A percentile compares a stretch with the other conserved stretches of the same genome.
phyloP scores from a whole-genome alignment of 805 yeast species.

The Komagataella phaffii region DNA sequence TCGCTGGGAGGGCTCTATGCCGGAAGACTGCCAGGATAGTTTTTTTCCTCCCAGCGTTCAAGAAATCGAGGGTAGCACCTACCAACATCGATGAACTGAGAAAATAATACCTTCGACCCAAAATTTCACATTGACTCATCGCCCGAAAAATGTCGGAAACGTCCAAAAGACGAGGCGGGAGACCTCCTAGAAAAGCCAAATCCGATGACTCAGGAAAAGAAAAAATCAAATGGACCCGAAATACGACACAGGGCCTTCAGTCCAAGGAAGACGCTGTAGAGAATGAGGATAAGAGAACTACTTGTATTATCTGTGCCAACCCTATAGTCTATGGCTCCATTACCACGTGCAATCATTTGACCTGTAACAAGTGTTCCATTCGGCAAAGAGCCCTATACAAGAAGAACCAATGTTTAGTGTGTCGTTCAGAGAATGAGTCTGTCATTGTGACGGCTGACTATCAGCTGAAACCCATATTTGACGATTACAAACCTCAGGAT shows the following conservation, averaged over 20 bases:
- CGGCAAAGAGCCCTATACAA: conserved; percentile 72
- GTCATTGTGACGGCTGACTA: conserved; percentile 39
- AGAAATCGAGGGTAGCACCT: neutral
- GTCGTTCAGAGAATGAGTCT: conserved; percentile 56
- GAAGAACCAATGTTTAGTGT: conserved; percentile 66
- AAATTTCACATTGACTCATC: neutral
- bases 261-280: neutral
- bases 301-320: conserved; percentile 65
- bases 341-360: conserved; percentile 73
- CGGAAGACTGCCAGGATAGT: neutral
- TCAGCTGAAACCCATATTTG: conserved; percentile 20
- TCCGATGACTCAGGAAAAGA: neutral
- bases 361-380: conserved; percentile 74
- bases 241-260: neutral
- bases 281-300: neutral
- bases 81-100: neutral
- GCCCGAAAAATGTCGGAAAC: neutral
- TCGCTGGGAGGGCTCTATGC: neutral
- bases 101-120: neutral
- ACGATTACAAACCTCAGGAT: conserved; percentile 19
- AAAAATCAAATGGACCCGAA: neutral
- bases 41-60: neutral
- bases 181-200: neutral
- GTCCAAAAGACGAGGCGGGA: neutral
- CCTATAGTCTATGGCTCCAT: conserved; percentile 48